Evolutionary conservation across 2,329 filamentous ascomycete species (phyloP), one percentile per base, ranked within the genome.

Genomic region (Sclerotinia sclerotiorum): DNA sequence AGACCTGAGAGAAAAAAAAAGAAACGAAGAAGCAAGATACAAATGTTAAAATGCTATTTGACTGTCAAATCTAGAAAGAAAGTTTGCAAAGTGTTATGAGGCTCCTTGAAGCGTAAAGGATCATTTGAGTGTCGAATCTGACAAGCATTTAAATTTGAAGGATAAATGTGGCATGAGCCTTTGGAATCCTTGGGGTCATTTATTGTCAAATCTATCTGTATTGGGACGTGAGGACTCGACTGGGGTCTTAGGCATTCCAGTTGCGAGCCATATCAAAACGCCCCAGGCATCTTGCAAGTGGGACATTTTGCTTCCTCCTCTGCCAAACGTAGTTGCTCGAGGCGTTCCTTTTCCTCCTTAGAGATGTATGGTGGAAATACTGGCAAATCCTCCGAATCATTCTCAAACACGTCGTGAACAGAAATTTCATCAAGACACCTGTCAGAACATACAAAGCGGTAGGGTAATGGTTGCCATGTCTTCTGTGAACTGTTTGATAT

Each of bases 371-470:
- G n/a, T 3, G 44, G 64, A 39, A 66, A 58, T 15, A 2, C n/a
- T 27, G 54, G 44, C 19, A 27, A 24, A n/a, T 49, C 44, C 17
- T 57, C 32, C 58, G 10, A 51, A 35, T 66, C 42, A 6, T 58
- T 66, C 27, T 66, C 64, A 10, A 66, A 66, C 10, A 29, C 42
- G 24, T 66, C 39, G 5, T 56, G 29, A 27, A 51, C 19, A 58
- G 51, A 35, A 17, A 48, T 10, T 27, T 27, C 5, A 39, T 58
- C 52, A 19, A 1, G n/a, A 29, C 54, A 66, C 21, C 3, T 21
- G 21, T 57, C 27, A 27, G 42, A 58, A 19, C 54, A 60, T 21
- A 66, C 54, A 39, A 48, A 66, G 27, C 54, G 64, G 7, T 66
- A 66, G 24, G 44, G 27, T 49, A 66, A 51, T 24, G 39, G 51